Evolutionary conservation across 352 stramenopile genomes (phyloP).

Genomic region (Phytopythium aichiense): DNA sequence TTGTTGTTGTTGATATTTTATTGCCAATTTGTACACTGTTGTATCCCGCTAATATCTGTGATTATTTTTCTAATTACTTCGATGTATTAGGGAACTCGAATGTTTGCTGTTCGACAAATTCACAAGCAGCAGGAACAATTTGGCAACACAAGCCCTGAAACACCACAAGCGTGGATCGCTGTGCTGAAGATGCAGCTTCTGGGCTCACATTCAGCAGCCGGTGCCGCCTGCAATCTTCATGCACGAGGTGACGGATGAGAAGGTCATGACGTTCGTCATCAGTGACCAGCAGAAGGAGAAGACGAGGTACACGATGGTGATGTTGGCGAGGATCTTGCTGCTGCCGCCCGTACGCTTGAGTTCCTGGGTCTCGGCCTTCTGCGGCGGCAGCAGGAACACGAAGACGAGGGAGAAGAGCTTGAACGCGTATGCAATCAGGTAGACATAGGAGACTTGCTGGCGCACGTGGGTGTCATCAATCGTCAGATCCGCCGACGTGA

Average conservation of each 20-base stretch:
- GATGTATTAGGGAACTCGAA: too few relatives aligned
- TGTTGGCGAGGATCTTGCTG: constrained; percentile 31
- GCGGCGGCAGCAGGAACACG: constrained; percentile 38
- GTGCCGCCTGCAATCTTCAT: constrained; percentile 35
- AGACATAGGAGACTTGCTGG: constrained; percentile 33
- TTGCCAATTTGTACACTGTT: too few relatives aligned
- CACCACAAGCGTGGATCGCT: too few relatives aligned
- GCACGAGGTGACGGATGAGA: constrained; percentile 40
- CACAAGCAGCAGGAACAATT: too few relatives aligned
- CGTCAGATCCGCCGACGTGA: constrained; percentile 32
- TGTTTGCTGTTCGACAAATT: too few relatives aligned
- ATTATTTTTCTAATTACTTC: too few relatives aligned
- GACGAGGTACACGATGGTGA: constrained; percentile 29
- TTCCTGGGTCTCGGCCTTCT: constrained; percentile 50
- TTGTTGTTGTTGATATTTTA: too few relatives aligned
- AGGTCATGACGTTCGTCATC: constrained; percentile 52
- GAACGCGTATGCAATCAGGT: constrained; percentile 32
- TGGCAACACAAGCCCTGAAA: too few relatives aligned
- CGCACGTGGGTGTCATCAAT: constrained; percentile 29
- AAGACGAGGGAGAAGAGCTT: constrained; percentile 38
- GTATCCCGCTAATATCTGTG: too few relatives aligned
- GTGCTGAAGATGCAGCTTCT: too few relatives aligned
- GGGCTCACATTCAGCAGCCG: constrained; percentile 15
- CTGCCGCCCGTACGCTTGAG: constrained; percentile 30
- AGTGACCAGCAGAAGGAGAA: constrained; percentile 50